A percentile compares a stretch with the other conserved stretches of the same genome.
phyloP scores from a whole-genome alignment of 345 rosid genomes.

The Noccaea caerulescens region DNA sequence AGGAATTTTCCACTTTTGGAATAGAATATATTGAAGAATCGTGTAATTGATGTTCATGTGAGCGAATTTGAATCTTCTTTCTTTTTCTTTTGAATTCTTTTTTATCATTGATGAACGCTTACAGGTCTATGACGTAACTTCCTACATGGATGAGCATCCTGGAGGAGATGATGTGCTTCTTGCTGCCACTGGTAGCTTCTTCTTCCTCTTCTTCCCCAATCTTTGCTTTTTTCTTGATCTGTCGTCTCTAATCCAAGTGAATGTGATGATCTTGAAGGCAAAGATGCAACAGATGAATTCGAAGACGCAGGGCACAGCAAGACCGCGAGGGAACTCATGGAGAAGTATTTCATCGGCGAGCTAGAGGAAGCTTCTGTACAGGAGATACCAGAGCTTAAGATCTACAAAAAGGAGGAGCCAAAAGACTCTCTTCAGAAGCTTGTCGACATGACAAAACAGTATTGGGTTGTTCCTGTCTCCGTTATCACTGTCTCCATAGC shows the following conservation, averaged over 20 bases:
- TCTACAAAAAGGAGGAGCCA: constrained; percentile 50
- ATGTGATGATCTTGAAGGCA: constrained; percentile 50
- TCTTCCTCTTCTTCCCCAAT: not conserved
- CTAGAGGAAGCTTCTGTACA: constrained; percentile 54
- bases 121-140: constrained; percentile 82
- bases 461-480: constrained; percentile 73
- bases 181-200: constrained; percentile 61
- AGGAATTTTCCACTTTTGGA: not conserved
- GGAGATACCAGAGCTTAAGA: constrained; percentile 68
- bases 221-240: not conserved
- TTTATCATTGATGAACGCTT: no score
- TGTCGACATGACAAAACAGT: constrained; percentile 59
- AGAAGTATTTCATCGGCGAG: constrained; percentile 74
- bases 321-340: constrained; percentile 69
- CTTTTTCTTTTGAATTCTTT: not conserved
- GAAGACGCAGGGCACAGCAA: constrained; percentile 92
- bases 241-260: constrained; percentile 11
- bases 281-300: constrained; percentile 83
- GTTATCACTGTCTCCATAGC: constrained; percentile 65
- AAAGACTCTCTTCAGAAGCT: constrained; percentile 47
- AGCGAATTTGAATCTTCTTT: constrained; percentile 6
- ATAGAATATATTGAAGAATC: constrained; percentile 17
- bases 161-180: constrained; percentile 95
- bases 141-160: constrained; percentile 90
- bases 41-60: not conserved